A percentile compares a stretch with the other conserved stretches of the same genome.
phyloP scores from a whole-genome alignment of 345 rosid genomes.

The Hibiscus syriacus region DNA sequence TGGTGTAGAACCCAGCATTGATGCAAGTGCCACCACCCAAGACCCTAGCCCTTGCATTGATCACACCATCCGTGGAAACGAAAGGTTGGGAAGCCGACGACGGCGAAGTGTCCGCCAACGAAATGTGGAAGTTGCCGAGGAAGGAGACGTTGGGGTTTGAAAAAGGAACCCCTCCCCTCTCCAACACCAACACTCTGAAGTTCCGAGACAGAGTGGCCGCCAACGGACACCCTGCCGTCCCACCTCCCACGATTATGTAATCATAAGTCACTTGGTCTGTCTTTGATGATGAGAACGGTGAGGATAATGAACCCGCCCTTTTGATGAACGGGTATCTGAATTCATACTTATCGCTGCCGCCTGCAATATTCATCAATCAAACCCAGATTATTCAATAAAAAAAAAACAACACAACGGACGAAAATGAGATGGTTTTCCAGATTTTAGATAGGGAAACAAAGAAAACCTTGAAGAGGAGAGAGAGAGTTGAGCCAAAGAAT shows the following conservation, averaged over 20 bases:
- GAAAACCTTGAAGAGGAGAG: conserved; percentile 38
- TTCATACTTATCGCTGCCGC: conserved; percentile 19
- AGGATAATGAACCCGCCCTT: conserved; percentile 70
- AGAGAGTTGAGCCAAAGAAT: conserved; percentile 24
- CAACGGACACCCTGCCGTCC: conserved; percentile 94
- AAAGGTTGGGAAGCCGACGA: conserved; percentile 80
- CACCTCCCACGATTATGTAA: conserved; percentile 89
- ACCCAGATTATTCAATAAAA: neutral
- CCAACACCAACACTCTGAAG: conserved; percentile 67
- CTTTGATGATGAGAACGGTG: conserved; percentile 47
- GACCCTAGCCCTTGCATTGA: conserved; percentile 85
- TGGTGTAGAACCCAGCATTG: conserved; percentile 93
- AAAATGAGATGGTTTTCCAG: neutral
- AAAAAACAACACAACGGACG: neutral
- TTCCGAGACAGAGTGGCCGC: conserved; percentile 84
- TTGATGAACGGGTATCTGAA: conserved; percentile 64
- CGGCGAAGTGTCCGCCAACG: conserved; percentile 67
- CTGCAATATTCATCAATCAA: conserved; percentile 8
- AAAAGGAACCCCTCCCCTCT: conserved; percentile 96
- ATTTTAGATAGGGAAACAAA: neutral
- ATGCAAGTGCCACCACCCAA: conserved; percentile 87
- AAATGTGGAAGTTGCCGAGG: conserved; percentile 65
- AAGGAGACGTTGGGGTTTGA: conserved; percentile 80
- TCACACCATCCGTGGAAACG: conserved; percentile 87
- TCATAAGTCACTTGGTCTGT: conserved; percentile 44